Evolutionary conservation across 2,329 filamentous ascomycete genomes (phyloP), one percentile per base, ranked within the genome.

Genomic region (Corinectria fuckeliana): DNA sequence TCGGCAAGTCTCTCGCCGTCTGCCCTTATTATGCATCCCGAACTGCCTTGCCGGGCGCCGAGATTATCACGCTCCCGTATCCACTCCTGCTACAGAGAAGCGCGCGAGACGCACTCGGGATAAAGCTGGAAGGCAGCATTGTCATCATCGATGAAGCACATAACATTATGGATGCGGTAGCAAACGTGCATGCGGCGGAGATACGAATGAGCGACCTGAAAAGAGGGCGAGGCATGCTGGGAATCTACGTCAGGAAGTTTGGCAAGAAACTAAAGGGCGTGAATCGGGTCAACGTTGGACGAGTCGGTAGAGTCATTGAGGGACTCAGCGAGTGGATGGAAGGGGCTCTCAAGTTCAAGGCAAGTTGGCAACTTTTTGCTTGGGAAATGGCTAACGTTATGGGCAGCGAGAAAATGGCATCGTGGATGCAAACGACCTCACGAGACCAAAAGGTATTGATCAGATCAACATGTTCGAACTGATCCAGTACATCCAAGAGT

Each of bases 81-180:
- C 94, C 94, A 1, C 77, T 99, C 6, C 82, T 99, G 0, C 80
- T 99, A 3, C 95, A 98, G 71, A 91, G 89, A 69, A 91, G 88
- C 4, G 93, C 95, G 0, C 84, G 95, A 48, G 93, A 98, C 61
- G 93, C 95, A 0, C 82, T 99, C 0, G 90, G 91, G 0, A 88
- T 99, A 41, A 94, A 90, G 21, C 77, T 99, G 8, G 93, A 96
- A 68, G 88, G 88, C 5, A 95, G 96, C 70, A 82, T 99, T 0
- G 88, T 99, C n/a, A 91, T 99, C 23, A 91, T 99, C 47, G 95
- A 99, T 67, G 95, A 99, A 79, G 95, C 95, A 0, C 95, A 99
- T 74, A 99, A 99, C 71, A 85, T 99, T 51, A 97, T 97, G 90
- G 93, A 97, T 74, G 93, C 94, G 0, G 92, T 99, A 44, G 86